These are phyloP conservation scores for Penicillium dipodomyicola DNA, from an alignment of 495 filamentous ascomycete genomes.

Conservation along the genomic window DNA sequence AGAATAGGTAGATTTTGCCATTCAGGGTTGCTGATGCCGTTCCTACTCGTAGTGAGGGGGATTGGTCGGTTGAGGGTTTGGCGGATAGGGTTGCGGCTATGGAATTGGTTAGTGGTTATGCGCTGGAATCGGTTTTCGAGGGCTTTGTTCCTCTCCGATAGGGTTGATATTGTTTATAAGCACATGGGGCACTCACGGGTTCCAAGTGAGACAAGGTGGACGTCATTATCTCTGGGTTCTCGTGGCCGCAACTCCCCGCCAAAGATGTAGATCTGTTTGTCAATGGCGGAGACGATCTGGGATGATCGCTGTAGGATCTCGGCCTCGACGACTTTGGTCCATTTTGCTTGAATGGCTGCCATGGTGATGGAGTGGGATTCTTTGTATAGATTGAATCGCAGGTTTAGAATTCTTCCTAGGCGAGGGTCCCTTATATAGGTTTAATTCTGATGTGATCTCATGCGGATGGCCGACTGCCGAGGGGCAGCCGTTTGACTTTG, in stretches of 20 bases:
- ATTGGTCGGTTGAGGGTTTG: background rate
- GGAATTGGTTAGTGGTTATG: background rate
- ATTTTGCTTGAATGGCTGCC: slow-evolving; percentile 2
- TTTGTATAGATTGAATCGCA: background rate
- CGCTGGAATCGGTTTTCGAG: background rate
- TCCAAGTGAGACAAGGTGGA: slow-evolving; percentile 61
- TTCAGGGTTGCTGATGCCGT: slow-evolving; percentile 42
- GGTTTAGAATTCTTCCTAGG: background rate
- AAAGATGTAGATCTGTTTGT: slow-evolving; percentile 57
- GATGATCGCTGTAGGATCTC: slow-evolving; percentile 62
- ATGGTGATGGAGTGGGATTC: background rate
- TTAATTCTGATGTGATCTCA: background rate
- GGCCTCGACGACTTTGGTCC: background rate
- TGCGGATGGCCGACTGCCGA: background rate
- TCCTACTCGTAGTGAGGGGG: slow-evolving; percentile 50
- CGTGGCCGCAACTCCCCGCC: slow-evolving; percentile 43
- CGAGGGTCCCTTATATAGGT: too few relatives aligned
- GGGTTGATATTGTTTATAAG: background rate
- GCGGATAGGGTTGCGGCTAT: background rate
- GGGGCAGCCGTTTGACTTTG: background rate
- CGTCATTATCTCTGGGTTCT: slow-evolving; percentile 62
- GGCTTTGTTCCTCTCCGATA: background rate
- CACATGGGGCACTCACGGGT: slow-evolving; percentile 12
- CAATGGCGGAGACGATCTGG: slow-evolving; percentile 65
- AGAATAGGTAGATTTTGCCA: slow-evolving; percentile 54